Evolutionary conservation across 2,329 filamentous ascomycete genomes (phyloP).

Genomic region (Fusarium sp.): DNA sequence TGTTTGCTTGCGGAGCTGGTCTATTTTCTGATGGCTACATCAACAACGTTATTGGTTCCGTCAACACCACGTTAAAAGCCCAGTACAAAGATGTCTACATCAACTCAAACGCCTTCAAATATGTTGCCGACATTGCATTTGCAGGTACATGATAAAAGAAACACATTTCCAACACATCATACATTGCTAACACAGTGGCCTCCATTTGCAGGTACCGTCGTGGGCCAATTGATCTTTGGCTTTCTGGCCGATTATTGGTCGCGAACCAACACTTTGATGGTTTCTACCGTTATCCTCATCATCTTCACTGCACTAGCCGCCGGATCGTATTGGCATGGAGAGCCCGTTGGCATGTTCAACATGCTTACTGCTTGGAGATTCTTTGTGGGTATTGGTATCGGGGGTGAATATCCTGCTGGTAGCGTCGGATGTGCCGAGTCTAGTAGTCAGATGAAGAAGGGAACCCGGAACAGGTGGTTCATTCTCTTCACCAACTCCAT

Average conservation of each 20-base stretch:
- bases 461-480: constrained; percentile 90
- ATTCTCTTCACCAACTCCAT: constrained; percentile 90
- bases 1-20: constrained; percentile 89
- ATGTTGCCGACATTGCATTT: constrained; percentile 86
- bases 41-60: constrained; percentile 90
- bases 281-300: constrained; percentile 85
- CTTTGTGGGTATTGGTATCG: constrained; percentile 83
- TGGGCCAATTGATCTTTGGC: constrained; percentile 85
- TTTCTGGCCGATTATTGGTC: constrained; percentile 87
- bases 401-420: constrained; percentile 82
- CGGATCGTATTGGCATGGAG: constrained; percentile 80
- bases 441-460: constrained; percentile 81
- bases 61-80: constrained; percentile 77
- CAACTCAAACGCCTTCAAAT: constrained; percentile 74
- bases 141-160: constrained; percentile 70
- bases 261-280: constrained; percentile 81
- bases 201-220: constrained; percentile 83
- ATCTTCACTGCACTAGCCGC: constrained; percentile 84
- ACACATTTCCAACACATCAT: no score
- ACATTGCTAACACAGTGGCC: no score
- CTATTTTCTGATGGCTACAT: constrained; percentile 93
- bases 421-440: constrained; percentile 87
- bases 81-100: constrained; percentile 78
- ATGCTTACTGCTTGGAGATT: constrained; percentile 85
- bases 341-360: constrained; percentile 76